Evolutionary conservation across 73 alveolate genomes (phyloP), one percentile per base, ranked within the genome.

Genomic region (Tetrahymena borealis): DNA sequence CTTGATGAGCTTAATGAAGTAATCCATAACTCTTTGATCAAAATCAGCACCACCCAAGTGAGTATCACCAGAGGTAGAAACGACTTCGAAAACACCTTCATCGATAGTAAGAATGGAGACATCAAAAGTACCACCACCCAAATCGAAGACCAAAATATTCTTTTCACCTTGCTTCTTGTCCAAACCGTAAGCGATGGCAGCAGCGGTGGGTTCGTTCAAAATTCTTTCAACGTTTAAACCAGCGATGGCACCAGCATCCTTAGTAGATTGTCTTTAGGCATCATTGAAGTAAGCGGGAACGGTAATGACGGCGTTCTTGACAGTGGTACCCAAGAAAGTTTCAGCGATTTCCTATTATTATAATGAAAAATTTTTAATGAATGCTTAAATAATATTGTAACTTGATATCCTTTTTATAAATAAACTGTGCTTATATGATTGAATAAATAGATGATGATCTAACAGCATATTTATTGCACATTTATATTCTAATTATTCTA

Each of bases 11-110:
- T 98, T 98, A 91, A 98, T 96, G 97, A 98, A 97, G 96, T 99
- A 98, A 90, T 99, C 99, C 94, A 98, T 95, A 40, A 98, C 96
- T 94, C 99, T 98, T 94, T 99, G 99, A 96, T 99, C 99, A 94
- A 98, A 99, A 94, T 98, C 99, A 79, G 98, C 99, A 32, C 99
- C 99, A 42, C 99, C 99, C 93, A 98, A 94, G 95, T 99, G 99
- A 91, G 99, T 98, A 95, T 99, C 99, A 41, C 99, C 99, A 91
- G 98, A 90, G 24, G 99, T 98, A 39, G 99, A 98, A 32, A 96
- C 95, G 90, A 99, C 99, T 97, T 98, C 99, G 96, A 98, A 98
- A n/a, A 98, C 99, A 78, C 99, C 99, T 42, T 97, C 96, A 94
- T 99, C 99, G 93, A 99, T 98, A 60, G 99, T 98, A 36, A 97